Base-by-base conservation (phyloP, 306 rosid species). In the Quercus wislizeni region DNA sequence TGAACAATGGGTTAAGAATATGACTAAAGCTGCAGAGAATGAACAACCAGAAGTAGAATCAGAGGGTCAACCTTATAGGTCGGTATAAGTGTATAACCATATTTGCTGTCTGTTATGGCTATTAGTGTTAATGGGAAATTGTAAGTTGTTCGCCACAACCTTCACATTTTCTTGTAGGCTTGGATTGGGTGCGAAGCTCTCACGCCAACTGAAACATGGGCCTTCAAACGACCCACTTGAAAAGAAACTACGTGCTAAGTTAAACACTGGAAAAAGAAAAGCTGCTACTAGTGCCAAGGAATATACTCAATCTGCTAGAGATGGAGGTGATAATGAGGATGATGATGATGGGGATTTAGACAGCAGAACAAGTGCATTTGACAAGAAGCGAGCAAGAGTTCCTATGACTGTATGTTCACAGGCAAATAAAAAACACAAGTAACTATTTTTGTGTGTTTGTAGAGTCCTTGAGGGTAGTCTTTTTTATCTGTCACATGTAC, bases 111-210 rank as follows among this genome's bases (percentile, higher is more conserved):
- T 62, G 7, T 63, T 43, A 15, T 8, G 1, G 2, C 20, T 55
- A n/a, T 55, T 14, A 55, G 49, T 59, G 20, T 55, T 25, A 70
- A 64, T 21, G 28, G 33, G 55, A 38, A 35, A 17, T 54, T 21
- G 56, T 41, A 69, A 18, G 69, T 56, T 15, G 30, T 72, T 56
- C 55, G 28, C 14, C 68, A 57, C 31, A 75, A 68, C 21, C 28
- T 41, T 13, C 27, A 23, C 63, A 43, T 13, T 31, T 28, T 81
- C 74, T 25, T 85, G 56, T 54, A 92, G 99, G 89, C 99, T 90
- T 81, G 98, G 97, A 43, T 86, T 94, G 56, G 99, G 99, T 65
- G 97, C 97, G 57, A 91, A 82, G 84, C 82, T 91, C 79, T 25
- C 88, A 20, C 88, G 92, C 38, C 85, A 88, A 21, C 61, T 87